Percentiles rank a stretch among this genome's conserved stretches.
Conservation (phyloP, 2,329 filamentous ascomycete species). For the Scedosporium aurantiacum region DNA sequence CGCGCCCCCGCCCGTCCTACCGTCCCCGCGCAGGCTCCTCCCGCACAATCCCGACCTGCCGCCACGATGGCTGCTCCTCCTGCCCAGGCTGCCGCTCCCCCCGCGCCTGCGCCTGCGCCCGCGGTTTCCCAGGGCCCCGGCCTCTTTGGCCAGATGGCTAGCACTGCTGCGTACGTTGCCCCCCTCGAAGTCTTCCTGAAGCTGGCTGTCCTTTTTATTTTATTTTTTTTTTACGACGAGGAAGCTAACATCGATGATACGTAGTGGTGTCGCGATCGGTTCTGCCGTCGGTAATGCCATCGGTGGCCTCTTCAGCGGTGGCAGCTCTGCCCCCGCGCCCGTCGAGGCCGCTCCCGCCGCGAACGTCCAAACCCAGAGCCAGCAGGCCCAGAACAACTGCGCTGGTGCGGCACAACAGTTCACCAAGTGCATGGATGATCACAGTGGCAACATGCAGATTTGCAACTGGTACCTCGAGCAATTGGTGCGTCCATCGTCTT, state of each 20-base stretch:
- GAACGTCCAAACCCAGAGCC: conserved; percentile 33
- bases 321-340: conserved; percentile 48
- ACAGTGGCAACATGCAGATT: conserved; percentile 86
- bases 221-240: neutral
- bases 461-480: conserved; percentile 98
- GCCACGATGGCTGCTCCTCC: conserved; percentile 50
- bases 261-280: conserved; percentile 89
- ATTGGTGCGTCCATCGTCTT: conserved; percentile 38
- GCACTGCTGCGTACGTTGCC: conserved; percentile 80
- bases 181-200: neutral
- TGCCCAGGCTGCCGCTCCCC: conserved; percentile 36
- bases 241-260: neutral
- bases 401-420: conserved; percentile 71
- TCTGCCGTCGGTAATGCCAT: conserved; percentile 93
- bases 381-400: conserved; percentile 51
- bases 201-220: neutral
- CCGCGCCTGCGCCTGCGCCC: conserved; percentile 27
- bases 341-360: conserved; percentile 37
- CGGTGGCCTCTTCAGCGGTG: conserved; percentile 75
- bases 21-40: conserved; percentile 43
- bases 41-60: conserved; percentile 58
- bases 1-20: conserved; percentile 57
- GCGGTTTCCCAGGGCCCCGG: conserved; percentile 60
- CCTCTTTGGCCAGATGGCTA: conserved; percentile 93
- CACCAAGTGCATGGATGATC: conserved; percentile 93